Base-by-base conservation (phyloP, 768 basidiomycete species). In the Amanita brunnescens region DNA sequence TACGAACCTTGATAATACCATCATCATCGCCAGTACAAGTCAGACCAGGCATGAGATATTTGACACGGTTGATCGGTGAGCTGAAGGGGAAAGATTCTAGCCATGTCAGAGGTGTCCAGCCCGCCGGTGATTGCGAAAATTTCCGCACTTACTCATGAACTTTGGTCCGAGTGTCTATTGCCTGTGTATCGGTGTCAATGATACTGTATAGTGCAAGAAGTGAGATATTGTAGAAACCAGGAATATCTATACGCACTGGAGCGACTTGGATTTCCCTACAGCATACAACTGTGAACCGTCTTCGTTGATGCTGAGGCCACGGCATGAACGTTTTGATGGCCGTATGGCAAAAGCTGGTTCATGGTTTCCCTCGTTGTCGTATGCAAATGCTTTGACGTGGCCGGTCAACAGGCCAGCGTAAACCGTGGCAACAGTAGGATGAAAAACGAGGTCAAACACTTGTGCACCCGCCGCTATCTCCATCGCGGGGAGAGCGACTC, bases 11-110 rank as follows among this genome's bases (percentile, higher is more conserved):
- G 64, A 97, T 82, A 20, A 92, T 81, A 30, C 94, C 94, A 49
- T 94, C 91, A 62, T 97, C 94, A 63, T 96, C 94, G 14, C 94
- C 94, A 6, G 89, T 91, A 16, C 81, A 80, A 13, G 95, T 64
- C 51, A 91, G 67, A 64, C 87, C 79, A 4, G 85, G 79, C 57
- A 79, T 76, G 38, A 91, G 66, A 56, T 74, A 72, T 58, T 83
- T 83, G 32, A 96, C 78, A 53, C 93, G 87, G 63, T 95, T 96
- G 55, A 97, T 86, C 7, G 93, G 79, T 21, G 81, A 78, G 49
- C 90, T 93, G 51, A 60, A 53, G 49, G 3, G 21, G 10, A 42
- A 37, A 62, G 21, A 13, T 59, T 61, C 64, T 73, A 58, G 56
- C 59, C 52, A 58, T 52, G 62, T 71, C 64, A 70, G 60, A 57